These are phyloP conservation scores for Exophiala spinifera DNA, from an alignment of 2,329 filamentous ascomycete species.

Conservation along the genomic window DNA sequence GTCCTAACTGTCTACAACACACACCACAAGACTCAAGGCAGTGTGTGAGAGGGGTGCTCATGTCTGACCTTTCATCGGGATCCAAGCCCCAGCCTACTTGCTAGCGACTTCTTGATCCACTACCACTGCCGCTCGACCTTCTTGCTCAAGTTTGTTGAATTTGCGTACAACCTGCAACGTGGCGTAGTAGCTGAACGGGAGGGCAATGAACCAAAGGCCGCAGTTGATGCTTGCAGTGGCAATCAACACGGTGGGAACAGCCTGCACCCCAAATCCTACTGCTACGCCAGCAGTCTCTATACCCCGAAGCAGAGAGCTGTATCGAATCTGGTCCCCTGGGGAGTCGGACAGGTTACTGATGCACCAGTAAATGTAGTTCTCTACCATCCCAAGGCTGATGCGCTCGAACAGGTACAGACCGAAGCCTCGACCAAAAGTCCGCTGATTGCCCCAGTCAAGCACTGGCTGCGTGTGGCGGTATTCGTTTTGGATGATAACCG, in stretches of 20 bases:
- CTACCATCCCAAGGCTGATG: conserved; percentile 40
- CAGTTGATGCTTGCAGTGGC: conserved; percentile 46
- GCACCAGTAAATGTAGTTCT: conserved; percentile 50
- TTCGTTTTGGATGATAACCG: conserved; percentile 47
- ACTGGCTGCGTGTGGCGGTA: conserved; percentile 43
- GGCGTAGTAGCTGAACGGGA: conserved; percentile 47
- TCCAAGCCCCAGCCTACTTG: no score
- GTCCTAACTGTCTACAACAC: no score
- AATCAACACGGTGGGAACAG: conserved; percentile 44
- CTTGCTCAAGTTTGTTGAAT: conserved; percentile 34
- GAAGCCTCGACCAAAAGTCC: conserved; percentile 43
- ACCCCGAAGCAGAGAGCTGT: conserved; percentile 44
- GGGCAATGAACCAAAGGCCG: conserved; percentile 42
- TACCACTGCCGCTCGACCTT: no score
- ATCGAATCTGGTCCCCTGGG: conserved; percentile 45
- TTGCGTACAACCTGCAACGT: conserved; percentile 43
- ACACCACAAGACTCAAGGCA: no score
- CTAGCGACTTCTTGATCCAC: no score
- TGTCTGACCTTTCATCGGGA: no score
- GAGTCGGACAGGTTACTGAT: conserved; percentile 47
- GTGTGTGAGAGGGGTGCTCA: no score
- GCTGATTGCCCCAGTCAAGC: conserved; percentile 45
- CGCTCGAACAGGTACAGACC: conserved; percentile 44
- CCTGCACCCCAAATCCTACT: conserved; percentile 46
- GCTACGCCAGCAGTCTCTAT: conserved; percentile 44